A percentile compares a stretch with the other conserved stretches of the same genome.
Evolutionary conservation across 768 basidiomycete genomes (phyloP).

Genomic region (Hydnum rufescens): DNA sequence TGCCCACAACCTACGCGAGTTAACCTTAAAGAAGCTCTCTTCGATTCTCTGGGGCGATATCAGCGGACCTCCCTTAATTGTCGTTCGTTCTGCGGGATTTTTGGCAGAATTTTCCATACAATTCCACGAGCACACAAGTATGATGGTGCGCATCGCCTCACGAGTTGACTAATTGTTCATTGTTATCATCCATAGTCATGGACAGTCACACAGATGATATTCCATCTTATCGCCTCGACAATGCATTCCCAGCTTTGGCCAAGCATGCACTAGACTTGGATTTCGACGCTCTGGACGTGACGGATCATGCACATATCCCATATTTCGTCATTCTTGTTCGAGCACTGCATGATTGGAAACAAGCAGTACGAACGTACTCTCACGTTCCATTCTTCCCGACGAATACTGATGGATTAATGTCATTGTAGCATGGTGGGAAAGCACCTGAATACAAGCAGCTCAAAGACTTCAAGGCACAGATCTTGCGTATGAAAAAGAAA

Average conservation of each 20-base stretch:
- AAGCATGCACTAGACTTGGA: slow-evolving; percentile 54
- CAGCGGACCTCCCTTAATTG: slow-evolving; percentile 43
- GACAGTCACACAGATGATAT: slow-evolving; percentile 67
- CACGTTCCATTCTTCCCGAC: slow-evolving; percentile 1
- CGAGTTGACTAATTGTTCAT: not conserved
- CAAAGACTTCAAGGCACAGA: slow-evolving; percentile 49
- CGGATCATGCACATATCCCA: slow-evolving; percentile 78
- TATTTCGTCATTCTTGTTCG: slow-evolving; percentile 79
- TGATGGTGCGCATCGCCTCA: not conserved
- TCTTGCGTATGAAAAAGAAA: slow-evolving; percentile 49
- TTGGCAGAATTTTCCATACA: slow-evolving; percentile 78
- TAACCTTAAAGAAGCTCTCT: slow-evolving; percentile 2
- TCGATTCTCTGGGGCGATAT: slow-evolving; percentile 4
- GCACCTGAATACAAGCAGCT: slow-evolving; percentile 42
- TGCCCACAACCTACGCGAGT: slow-evolving; percentile 49
- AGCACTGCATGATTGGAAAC: slow-evolving; percentile 67
- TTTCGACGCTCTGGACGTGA: slow-evolving; percentile 62
- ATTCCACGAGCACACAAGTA: slow-evolving; percentile 71
- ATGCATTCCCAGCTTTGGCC: slow-evolving; percentile 67
- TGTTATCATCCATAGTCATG: slow-evolving; percentile 38
- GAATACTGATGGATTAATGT: not conserved
- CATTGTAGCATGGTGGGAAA: slow-evolving; percentile 42
- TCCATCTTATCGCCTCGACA: slow-evolving; percentile 67
- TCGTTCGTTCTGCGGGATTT: slow-evolving; percentile 75
- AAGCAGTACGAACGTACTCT: slow-evolving; percentile 33